These are phyloP conservation scores for Neopestalotiopsis sp. DNA, from an alignment of 2,329 filamentous ascomycete genomes.

Conservation along the genomic window DNA sequence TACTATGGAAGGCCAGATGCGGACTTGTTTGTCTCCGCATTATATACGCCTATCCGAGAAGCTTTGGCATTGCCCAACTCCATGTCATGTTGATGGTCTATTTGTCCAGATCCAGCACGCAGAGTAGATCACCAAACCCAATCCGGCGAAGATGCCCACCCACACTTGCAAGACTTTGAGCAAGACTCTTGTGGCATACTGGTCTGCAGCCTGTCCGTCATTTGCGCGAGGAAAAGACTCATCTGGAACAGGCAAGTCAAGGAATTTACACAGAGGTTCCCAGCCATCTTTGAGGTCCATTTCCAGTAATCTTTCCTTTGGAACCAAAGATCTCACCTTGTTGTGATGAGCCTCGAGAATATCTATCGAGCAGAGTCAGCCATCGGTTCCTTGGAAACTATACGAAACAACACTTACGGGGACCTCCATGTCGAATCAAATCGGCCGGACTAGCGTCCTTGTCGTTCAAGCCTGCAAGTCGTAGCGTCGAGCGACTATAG, in stretches of 20 bases:
- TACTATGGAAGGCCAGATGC: too few species aligned
- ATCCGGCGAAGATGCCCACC: background rate
- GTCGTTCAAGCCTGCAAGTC: constrained; percentile 21
- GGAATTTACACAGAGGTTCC: constrained; percentile 29
- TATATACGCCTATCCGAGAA: background rate
- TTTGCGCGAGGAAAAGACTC: constrained; percentile 30
- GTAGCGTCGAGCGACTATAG: constrained; percentile 16
- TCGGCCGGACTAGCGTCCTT: constrained; percentile 21
- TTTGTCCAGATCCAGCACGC: background rate
- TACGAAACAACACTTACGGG: constrained; percentile 14
- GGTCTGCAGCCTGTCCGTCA: constrained; percentile 28
- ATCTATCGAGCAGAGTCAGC: background rate
- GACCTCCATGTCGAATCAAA: constrained; percentile 23
- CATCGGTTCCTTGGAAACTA: background rate
- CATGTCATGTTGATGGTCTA: background rate
- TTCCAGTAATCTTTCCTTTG: constrained; percentile 25
- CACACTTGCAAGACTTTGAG: constrained; percentile 1
- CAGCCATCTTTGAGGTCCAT: constrained; percentile 32
- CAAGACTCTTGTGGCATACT: background rate
- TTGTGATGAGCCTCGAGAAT: constrained; percentile 17
- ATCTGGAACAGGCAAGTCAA: constrained; percentile 27
- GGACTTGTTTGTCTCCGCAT: background rate
- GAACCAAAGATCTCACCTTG: constrained; percentile 23
- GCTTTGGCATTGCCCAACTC: background rate
- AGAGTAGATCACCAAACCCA: background rate